These are phyloP conservation scores for Corchorus capsularis DNA, from an alignment of 345 rosid genomes.

Conservation along the genomic window DNA sequence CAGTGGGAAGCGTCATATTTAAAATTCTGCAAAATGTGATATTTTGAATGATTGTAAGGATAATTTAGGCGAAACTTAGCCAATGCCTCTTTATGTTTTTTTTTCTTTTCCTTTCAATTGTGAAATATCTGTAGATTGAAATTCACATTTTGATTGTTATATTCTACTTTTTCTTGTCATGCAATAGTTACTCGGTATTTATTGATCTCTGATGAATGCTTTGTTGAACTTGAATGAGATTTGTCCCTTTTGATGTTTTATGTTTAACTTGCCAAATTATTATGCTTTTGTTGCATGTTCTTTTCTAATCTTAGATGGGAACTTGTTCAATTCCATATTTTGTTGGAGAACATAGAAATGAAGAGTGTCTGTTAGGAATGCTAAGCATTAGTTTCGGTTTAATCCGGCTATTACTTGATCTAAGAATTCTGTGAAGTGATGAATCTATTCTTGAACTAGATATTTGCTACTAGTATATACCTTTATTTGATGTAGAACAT, in stretches of 20 bases:
- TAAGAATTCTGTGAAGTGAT: too few species aligned
- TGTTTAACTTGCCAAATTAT: background rate
- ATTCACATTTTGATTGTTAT: constrained; percentile 5
- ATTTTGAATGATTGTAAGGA: constrained; percentile 13
- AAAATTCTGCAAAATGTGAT: background rate
- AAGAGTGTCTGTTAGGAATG: too few species aligned
- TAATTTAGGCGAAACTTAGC: constrained; percentile 14
- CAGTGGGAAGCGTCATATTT: constrained; percentile 59
- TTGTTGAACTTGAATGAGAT: background rate
- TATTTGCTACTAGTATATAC: background rate
- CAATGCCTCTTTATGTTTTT: constrained; percentile 3
- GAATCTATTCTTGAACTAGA: background rate
- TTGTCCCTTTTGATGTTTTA: background rate
- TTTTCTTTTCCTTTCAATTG: background rate
- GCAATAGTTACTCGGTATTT: background rate
- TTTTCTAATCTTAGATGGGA: background rate
- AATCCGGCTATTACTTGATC: too few species aligned
- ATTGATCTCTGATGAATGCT: constrained; percentile 7
- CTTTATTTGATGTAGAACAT: background rate
- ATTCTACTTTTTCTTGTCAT: background rate
- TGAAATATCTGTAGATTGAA: constrained; percentile 18
- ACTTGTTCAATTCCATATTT: background rate
- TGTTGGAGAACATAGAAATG: too few species aligned
- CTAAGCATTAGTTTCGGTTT: too few species aligned
- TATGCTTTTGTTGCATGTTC: background rate